Conservation (phyloP, 2,329 filamentous ascomycete species). For the Colletotrichum siamense region DNA sequence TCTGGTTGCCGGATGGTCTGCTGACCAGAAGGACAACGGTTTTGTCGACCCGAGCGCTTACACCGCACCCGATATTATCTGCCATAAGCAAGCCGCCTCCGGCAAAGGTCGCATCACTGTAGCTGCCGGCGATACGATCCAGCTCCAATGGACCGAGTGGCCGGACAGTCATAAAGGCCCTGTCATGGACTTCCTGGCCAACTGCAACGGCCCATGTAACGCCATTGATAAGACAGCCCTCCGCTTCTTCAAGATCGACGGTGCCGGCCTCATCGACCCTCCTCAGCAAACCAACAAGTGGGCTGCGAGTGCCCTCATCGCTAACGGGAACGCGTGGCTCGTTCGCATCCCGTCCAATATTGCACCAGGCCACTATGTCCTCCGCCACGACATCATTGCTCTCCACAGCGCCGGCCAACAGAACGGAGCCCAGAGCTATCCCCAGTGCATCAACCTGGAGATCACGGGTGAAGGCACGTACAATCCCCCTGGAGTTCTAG, state of each 20-base stretch:
- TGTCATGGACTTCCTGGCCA: slow-evolving; percentile 51
- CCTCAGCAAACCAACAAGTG: slow-evolving; percentile 39
- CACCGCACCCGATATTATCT: slow-evolving; percentile 50
- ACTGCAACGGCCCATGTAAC: slow-evolving; percentile 46
- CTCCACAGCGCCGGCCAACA: slow-evolving; percentile 51
- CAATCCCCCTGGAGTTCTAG: slow-evolving; percentile 49
- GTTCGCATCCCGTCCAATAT: slow-evolving; percentile 54
- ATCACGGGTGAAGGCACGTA: slow-evolving; percentile 56
- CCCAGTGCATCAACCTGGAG: slow-evolving; percentile 61
- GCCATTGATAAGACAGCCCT: slow-evolving; percentile 45
- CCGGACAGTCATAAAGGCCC: slow-evolving; percentile 54
- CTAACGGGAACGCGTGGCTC: slow-evolving; percentile 56
- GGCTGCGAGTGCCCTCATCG: slow-evolving; percentile 49
- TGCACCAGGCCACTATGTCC: slow-evolving; percentile 57
- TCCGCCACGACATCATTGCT: slow-evolving; percentile 61
- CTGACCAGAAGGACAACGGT: slow-evolving; percentile 47
- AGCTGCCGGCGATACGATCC: slow-evolving; percentile 49
- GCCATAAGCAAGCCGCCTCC: slow-evolving; percentile 47
- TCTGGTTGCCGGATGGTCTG: slow-evolving; percentile 42
- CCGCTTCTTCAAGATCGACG: slow-evolving; percentile 53
- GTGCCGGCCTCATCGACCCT: slow-evolving; percentile 36
- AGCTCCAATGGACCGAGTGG: slow-evolving; percentile 55
- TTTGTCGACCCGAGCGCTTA: slow-evolving; percentile 54
- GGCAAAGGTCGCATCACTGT: slow-evolving; percentile 45
- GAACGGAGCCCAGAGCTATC: slow-evolving; percentile 54